phyloP scores from a whole-genome alignment of 345 rosid species.

The Brassica incana region DNA sequence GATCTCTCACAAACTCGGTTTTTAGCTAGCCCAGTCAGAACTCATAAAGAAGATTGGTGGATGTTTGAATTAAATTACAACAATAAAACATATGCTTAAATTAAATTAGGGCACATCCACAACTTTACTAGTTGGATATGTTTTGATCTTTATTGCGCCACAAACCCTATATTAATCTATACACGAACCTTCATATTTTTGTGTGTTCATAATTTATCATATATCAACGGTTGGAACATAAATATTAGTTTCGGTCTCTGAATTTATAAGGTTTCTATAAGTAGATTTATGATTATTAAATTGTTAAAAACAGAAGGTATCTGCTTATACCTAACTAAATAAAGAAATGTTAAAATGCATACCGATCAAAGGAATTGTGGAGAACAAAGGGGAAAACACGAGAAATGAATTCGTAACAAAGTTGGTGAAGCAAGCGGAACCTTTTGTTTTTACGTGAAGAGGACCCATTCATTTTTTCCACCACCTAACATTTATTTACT shows the following conservation, averaged over 20 bases:
- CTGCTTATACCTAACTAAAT: neutral
- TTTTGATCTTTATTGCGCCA: constrained; percentile 12
- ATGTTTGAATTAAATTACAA: neutral
- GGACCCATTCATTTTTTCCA: neutral
- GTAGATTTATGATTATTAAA: too few relatives aligned
- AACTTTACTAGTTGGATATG: constrained; percentile 21
- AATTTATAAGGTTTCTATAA: neutral
- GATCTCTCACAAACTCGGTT: constrained; percentile 12
- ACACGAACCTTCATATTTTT: too few relatives aligned
- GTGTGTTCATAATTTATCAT: too few relatives aligned
- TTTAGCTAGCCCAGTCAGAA: neutral
- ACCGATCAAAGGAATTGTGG: neutral
- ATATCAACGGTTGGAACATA: too few relatives aligned
- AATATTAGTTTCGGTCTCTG: neutral
- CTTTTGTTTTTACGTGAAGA: constrained; percentile 2
- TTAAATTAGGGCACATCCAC: constrained; percentile 5
- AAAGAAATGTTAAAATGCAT: neutral
- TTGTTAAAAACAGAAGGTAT: neutral
- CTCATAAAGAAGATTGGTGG: constrained; percentile 1
- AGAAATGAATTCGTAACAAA: constrained; percentile 13
- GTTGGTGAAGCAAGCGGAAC: constrained; percentile 11
- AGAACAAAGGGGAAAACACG: neutral
- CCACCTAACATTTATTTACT: neutral
- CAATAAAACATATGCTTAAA: constrained; percentile 9
- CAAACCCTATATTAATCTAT: neutral